Evolutionary conservation across 2,329 filamentous ascomycete genomes (phyloP).

Genomic region (Sphaerostilbella broomeana): DNA sequence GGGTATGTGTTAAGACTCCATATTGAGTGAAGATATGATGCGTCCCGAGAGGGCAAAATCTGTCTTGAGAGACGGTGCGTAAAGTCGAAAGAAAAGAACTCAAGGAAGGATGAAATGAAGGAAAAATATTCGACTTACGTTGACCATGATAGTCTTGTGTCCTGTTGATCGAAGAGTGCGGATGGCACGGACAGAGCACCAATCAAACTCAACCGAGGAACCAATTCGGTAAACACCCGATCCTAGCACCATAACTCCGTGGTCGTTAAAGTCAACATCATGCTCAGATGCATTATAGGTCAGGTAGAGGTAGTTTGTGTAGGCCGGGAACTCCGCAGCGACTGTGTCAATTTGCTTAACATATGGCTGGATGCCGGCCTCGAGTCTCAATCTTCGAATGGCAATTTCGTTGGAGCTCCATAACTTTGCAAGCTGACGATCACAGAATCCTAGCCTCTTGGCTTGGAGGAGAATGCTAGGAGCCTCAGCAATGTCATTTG

Average conservation of each 20-base stretch:
- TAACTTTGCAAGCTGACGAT: slow-evolving; percentile 89
- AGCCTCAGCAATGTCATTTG: slow-evolving; percentile 57
- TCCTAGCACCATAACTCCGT: slow-evolving; percentile 92
- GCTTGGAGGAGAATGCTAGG: slow-evolving; percentile 67
- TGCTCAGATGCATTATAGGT: slow-evolving; percentile 90
- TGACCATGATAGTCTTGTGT: slow-evolving; percentile 94
- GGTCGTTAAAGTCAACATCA: slow-evolving; percentile 78
- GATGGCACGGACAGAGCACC: slow-evolving; percentile 94
- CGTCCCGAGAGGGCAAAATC: no score
- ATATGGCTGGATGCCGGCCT: slow-evolving; percentile 76
- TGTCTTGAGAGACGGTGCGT: no score
- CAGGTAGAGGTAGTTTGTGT: slow-evolving; percentile 92
- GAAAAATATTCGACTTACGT: no score
- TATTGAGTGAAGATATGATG: no score
- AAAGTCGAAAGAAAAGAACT: no score
- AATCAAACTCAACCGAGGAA: slow-evolving; percentile 97
- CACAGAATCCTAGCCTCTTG: slow-evolving; percentile 91
- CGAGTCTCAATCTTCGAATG: slow-evolving; percentile 75
- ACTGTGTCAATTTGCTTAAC: slow-evolving; percentile 99
- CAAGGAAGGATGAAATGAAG: no score
- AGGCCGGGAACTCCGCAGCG: slow-evolving; percentile 89
- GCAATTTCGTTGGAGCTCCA: slow-evolving; percentile 92
- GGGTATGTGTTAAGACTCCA: no score
- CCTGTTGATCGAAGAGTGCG: slow-evolving; percentile 78
- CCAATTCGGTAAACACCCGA: slow-evolving; percentile 96